Conservation (phyloP, 495 filamentous ascomycete genomes). For the Xylaria scruposa region DNA sequence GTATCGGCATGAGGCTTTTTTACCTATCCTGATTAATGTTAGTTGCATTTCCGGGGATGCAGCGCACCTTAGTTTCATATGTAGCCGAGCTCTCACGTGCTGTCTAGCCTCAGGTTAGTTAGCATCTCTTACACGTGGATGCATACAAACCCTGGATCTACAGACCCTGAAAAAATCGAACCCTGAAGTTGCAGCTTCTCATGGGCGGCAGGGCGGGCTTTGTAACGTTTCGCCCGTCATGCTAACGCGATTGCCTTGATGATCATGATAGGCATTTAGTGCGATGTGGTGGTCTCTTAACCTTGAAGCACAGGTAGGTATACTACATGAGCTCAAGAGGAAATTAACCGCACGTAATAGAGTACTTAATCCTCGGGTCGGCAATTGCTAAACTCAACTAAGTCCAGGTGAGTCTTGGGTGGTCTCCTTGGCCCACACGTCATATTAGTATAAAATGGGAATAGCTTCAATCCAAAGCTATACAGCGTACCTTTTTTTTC, state of each 20-base stretch:
- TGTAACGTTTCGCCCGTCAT: slow-evolving; percentile 21
- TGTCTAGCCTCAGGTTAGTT: neutral
- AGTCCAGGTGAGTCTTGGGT: neutral
- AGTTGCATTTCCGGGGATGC: neutral
- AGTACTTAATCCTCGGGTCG: neutral
- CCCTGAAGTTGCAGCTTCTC: slow-evolving; percentile 20
- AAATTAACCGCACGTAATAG: neutral
- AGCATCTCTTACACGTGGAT: neutral
- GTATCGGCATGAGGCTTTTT: neutral
- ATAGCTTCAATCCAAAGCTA: slow-evolving; percentile 1
- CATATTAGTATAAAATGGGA: neutral
- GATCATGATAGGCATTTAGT: slow-evolving; percentile 1
- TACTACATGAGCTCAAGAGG: neutral
- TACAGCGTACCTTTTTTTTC: neutral
- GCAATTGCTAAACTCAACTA: slow-evolving; percentile 5
- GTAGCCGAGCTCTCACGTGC: neutral
- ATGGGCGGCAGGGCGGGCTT: neutral
- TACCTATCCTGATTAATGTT: neutral
- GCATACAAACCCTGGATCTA: slow-evolving; percentile 17
- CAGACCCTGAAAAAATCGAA: neutral
- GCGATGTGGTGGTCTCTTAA: neutral
- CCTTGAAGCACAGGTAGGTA: neutral
- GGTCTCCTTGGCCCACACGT: neutral
- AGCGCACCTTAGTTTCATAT: neutral
- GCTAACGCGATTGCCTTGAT: neutral